Base-by-base conservation (phyloP, 129 eudicot genomes). In the Escallonia rubra region DNA sequence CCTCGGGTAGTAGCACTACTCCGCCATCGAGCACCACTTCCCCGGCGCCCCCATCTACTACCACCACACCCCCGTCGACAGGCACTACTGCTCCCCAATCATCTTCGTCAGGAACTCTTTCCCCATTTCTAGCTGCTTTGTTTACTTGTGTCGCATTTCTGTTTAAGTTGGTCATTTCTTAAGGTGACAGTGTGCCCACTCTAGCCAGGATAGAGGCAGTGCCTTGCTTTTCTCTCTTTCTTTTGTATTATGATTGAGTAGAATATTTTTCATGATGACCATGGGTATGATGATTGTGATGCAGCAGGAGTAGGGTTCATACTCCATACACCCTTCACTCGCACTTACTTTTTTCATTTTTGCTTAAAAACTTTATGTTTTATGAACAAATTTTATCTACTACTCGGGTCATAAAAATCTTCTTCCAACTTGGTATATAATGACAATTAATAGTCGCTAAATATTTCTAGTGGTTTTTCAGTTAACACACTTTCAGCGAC, bases 201-300 rank as follows among this genome's bases (percentile, higher is more conserved):
- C 40, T 34, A 15, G 81, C 69, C 90, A 81, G 87, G 90, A 75
- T 64, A 75, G 93, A 80, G 88, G 93, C 93, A 82, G 88, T 82
- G 93, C 88, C 52, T 23, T 71, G 8, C 50, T 23, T 57, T 4
- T 46, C n/a, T 58, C 47, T 54, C 39, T 48, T 14, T 38, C 49
- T 47, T 68, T 9, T 39, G 40, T 48, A 65, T 6, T 46, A 46
- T 9, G 50, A 46, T 46, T 46, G 2, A 46, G 50, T 46, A 46
- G 50, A 6, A 5, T 46, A 46, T 46, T 46, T 46, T 6, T 5
- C 10, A 46, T 5, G 50, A 46, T 46, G 50, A 46, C 10, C 34
- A 23, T 23, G 34, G 50, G 6, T 46, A 5, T 46, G 50, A 46
- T 46, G 6, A 5, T 5, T 5, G 10, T 46, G 6, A 46, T 46